Base-by-base conservation (phyloP, 495 filamentous ascomycete genomes). In the Penicillium pulvis region DNA sequence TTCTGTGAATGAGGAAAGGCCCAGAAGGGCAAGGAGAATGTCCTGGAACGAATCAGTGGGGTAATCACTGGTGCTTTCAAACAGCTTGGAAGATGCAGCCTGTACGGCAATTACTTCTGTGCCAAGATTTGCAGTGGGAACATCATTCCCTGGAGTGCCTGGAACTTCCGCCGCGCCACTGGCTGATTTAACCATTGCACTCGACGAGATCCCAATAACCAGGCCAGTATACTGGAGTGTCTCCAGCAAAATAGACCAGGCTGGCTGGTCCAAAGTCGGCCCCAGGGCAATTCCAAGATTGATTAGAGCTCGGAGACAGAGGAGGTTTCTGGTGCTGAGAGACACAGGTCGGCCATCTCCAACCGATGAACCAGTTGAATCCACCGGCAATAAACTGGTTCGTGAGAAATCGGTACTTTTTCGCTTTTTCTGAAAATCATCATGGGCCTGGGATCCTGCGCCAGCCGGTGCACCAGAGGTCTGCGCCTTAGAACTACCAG, bases 281-380 rank as follows among this genome's bases (percentile, higher is more conserved):
- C 94, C 94, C 7, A 98, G 76, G 41, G 94, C 95, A 67, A 98
- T 98, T 3, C 95, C 94, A 12, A 98, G 75, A 62, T 98, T 97
- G 4, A 98, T 78, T 14, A 98, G 79, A 51, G 94, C 94, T 63
- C 94, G 80, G 28, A 98, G 76, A 64, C 93, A 97, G 9, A 97
- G 75, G 1, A 98, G 79, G 67, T 98, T 97, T 11, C 94, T 83
- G 12, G 91, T 93, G 65, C 88, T 95, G 33, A 98, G 79, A 12
- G 84, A 84, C 12, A 85, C 63, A 6, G 61, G 51, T 19, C 58
- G 20, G 12, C 57, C 63, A 26, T 77, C 74, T 10, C 56, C 58
- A 5, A 63, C 36, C 7, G 59, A 53, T 24, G 63, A 45, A 26
- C 57, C 54, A 6, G 70, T 42, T 5, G 65, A 36, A 26, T 75